Conservation (phyloP, 78 protist genomes). For the Thecamonas trahens region DNA sequence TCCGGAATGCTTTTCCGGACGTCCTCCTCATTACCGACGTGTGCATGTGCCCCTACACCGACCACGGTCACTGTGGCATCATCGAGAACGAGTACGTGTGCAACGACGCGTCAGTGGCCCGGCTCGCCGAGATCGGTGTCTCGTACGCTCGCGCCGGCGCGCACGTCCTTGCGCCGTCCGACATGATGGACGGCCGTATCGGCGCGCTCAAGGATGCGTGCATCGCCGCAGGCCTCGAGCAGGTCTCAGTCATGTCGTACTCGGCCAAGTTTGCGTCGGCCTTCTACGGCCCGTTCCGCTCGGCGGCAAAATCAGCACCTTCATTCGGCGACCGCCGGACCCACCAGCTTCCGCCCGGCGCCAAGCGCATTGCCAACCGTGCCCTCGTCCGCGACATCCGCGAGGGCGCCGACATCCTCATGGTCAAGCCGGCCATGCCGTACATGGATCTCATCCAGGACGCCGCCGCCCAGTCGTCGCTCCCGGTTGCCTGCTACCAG, state of each 20-base stretch:
- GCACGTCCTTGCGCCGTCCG: constrained; percentile 84
- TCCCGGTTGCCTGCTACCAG: constrained; percentile 67
- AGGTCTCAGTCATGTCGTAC: constrained; percentile 64
- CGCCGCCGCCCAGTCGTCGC: constrained; percentile 17
- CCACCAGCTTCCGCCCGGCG: constrained; percentile 76
- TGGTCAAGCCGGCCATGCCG: constrained; percentile 83
- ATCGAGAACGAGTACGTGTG: constrained; percentile 1
- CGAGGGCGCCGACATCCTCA: constrained; percentile 83
- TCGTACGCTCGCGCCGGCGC: constrained; percentile 72
- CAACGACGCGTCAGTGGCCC: constrained; percentile 30
- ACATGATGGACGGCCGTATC: constrained; percentile 89
- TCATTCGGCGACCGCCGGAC: constrained; percentile 65
- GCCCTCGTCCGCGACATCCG: constrained; percentile 45
- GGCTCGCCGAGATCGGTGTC: constrained; percentile 44
- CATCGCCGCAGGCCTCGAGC: not conserved
- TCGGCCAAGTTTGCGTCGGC: constrained; percentile 80
- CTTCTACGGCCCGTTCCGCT: constrained; percentile 83
- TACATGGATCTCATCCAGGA: constrained; percentile 69
- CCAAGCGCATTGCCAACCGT: constrained; percentile 58
- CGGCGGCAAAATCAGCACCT: constrained; percentile 32
- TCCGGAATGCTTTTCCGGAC: constrained; percentile 31
- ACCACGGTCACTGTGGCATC: constrained; percentile 72
- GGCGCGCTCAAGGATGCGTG: constrained; percentile 27
- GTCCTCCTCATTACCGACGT: constrained; percentile 56
- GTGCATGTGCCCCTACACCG: constrained; percentile 70